Percentiles rank a stretch among this genome's conserved stretches.
Conservation (phyloP, 306 rosid species). For the Vicia sativa region DNA sequence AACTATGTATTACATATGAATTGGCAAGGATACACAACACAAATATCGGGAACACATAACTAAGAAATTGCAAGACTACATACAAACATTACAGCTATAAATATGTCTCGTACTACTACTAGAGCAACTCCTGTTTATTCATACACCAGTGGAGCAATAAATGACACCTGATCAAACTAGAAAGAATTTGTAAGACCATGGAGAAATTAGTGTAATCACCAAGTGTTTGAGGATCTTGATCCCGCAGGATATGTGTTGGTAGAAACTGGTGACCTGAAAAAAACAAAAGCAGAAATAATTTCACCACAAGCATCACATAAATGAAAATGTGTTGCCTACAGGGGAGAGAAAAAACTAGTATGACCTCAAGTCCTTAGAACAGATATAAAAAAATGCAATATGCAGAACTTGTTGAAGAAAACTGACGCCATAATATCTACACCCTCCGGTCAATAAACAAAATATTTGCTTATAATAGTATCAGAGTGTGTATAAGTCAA, state of each 20-base stretch:
- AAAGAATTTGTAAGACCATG: constrained; percentile 15
- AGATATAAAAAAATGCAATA: not conserved
- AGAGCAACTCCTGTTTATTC: constrained; percentile 31
- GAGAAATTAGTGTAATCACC: not conserved
- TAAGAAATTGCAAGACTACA: no score
- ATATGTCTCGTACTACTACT: not conserved
- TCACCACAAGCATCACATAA: not conserved
- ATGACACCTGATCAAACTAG: constrained; percentile 33
- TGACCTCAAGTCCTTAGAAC: no score
- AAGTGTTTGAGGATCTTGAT: constrained; percentile 5
- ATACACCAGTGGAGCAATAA: constrained; percentile 22
- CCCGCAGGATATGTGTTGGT: constrained; percentile 12
- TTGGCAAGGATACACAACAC: no score
- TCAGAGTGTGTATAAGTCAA: not conserved
- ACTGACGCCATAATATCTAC: not conserved
- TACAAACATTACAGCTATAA: no score
- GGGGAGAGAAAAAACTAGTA: no score
- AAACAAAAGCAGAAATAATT: not conserved
- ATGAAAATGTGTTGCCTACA: constrained; percentile 9
- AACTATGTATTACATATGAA: no score
- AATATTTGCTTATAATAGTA: no score
- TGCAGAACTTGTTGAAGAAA: not conserved
- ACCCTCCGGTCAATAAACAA: no score
- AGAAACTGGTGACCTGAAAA: constrained; percentile 35
- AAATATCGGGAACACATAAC: no score